Evolutionary conservation across 2,329 filamentous ascomycete species (phyloP).

Genomic region (Fusarium nanum): DNA sequence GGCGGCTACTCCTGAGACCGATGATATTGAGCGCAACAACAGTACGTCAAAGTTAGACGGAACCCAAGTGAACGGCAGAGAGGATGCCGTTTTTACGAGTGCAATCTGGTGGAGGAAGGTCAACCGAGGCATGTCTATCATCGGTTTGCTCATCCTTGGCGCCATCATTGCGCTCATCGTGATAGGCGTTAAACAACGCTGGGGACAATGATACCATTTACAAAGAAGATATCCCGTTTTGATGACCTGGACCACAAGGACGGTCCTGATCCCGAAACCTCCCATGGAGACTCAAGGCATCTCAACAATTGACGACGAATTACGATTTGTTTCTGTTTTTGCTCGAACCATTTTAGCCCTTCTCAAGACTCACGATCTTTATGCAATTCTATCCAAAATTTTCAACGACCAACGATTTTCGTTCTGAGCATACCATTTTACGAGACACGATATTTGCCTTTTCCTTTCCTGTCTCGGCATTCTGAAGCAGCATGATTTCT

Average conservation of each 20-base stretch:
- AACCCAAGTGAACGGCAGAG: conserved; percentile 51
- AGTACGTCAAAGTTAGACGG: conserved; percentile 56
- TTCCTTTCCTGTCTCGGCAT: conserved; percentile 29
- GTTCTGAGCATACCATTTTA: conserved; percentile 32
- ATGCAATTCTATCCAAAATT: conserved; percentile 32
- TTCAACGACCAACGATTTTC: conserved; percentile 44
- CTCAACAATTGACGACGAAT: conserved; percentile 46
- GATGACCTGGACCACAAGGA: conserved; percentile 26
- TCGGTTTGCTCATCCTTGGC: conserved; percentile 66
- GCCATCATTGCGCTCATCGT: conserved; percentile 64
- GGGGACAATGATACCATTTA: conserved; percentile 50
- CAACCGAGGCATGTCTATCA: conserved; percentile 68
- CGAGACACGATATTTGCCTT: conserved; percentile 40
- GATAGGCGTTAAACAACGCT: conserved; percentile 63
- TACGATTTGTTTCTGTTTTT: conserved; percentile 41
- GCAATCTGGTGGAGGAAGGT: conserved; percentile 70
- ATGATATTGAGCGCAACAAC: conserved; percentile 62
- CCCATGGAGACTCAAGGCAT: conserved; percentile 37
- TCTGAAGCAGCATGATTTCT: conserved; percentile 32
- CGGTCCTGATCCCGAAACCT: conserved; percentile 12
- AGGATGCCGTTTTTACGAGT: conserved; percentile 62
- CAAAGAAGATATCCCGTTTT: conserved; percentile 33
- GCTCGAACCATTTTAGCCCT: conserved; percentile 26
- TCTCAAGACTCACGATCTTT: conserved; percentile 40
- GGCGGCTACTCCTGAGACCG: conserved; percentile 62